A percentile compares a stretch with the other conserved stretches of the same genome.
Evolutionary conservation across 768 basidiomycete genomes (phyloP).

Genomic region (Xerocomus spinulosus): DNA sequence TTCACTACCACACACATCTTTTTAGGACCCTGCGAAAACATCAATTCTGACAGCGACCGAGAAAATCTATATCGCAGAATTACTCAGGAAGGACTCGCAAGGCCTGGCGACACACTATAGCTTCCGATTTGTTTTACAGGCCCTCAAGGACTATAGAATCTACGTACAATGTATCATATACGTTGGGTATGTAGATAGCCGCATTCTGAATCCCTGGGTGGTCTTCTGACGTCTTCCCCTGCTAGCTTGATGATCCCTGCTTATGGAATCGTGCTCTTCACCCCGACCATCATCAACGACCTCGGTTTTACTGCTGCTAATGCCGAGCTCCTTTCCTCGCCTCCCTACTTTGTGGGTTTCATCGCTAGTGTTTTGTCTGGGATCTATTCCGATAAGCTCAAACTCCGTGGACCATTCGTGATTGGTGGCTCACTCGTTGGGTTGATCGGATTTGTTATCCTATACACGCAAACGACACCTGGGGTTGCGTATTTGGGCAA

Average conservation of each 20-base stretch:
- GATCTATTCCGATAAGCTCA: slow-evolving; percentile 37
- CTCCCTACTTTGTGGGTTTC: slow-evolving; percentile 43
- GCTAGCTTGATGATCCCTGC: slow-evolving; percentile 39
- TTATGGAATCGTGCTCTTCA: slow-evolving; percentile 44
- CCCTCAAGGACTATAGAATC: slow-evolving; percentile 42
- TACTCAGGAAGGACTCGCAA: slow-evolving; percentile 41
- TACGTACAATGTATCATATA: slow-evolving; percentile 32
- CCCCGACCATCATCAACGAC: slow-evolving; percentile 43
- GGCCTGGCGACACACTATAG: slow-evolving; percentile 43
- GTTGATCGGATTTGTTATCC: slow-evolving; percentile 45
- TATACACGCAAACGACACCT: slow-evolving; percentile 32
- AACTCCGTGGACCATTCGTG: slow-evolving; percentile 45
- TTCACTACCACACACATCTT: background rate
- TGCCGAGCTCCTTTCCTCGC: slow-evolving; percentile 45
- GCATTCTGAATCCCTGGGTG: background rate
- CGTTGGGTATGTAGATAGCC: slow-evolving; percentile 29
- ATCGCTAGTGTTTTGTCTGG: slow-evolving; percentile 36
- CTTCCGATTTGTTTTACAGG: slow-evolving; percentile 44
- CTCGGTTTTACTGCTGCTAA: slow-evolving; percentile 47
- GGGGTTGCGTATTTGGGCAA: slow-evolving; percentile 37
- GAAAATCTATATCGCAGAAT: slow-evolving; percentile 32
- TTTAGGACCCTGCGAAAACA: slow-evolving; percentile 50
- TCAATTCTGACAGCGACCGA: slow-evolving; percentile 45
- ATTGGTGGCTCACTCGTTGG: slow-evolving; percentile 36
- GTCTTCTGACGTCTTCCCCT: slow-evolving; percentile 1